Base-by-base conservation (phyloP, 1,284 basidiomycete genomes). In the Ganoderma leucocontextum region DNA sequence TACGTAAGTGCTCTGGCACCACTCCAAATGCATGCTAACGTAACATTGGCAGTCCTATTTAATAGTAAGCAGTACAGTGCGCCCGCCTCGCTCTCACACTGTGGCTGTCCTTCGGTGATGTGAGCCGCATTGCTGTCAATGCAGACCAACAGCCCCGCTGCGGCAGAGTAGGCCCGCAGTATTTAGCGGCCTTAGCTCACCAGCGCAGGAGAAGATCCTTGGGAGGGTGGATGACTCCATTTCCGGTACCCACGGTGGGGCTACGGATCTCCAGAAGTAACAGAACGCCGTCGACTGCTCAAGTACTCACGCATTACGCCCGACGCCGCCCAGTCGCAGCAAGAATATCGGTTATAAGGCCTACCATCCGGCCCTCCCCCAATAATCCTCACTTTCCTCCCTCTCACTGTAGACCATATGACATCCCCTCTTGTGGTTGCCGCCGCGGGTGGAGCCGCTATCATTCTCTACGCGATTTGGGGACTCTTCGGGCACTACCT, bases 81-180 rank as follows among this genome's bases (percentile, higher is more conserved):
- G 9, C n/a, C 4, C 47, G 9, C n/a, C 4, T 4, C 22, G 47
- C 12, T 52, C 47, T 52, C 22, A 25, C 47, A 52, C n/a, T n/a
- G n/a, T 52, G 47, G 47, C 44, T 47, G 44, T 47, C 19, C 44
- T n/a, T 47, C 44, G 42, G 22, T 49, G 2, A 10, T 47, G n/a
- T 47, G n/a, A n/a, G n/a, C 8, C 10, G 44, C 10, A 12, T 52
- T 10, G 10, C 47, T 22, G 47, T 49, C 47, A 22, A 49, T n/a
- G n/a, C n/a, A 52, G 47, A 13, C 22, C 12, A 25, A 52, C 8
- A 25, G 47, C 12, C 47, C 6, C 13, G 5, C 47, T 52, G 47
- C 47, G 47, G 47, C 47, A 52, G 47, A 52, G 47, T 10, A 52
- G 22, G 47, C 47, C 47, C 47, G 47, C 47, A 52, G 44, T 47